Percentiles rank a stretch among this genome's conserved stretches.
Conservation (phyloP, 495 filamentous ascomycete genomes). For the Cercophora samala region DNA sequence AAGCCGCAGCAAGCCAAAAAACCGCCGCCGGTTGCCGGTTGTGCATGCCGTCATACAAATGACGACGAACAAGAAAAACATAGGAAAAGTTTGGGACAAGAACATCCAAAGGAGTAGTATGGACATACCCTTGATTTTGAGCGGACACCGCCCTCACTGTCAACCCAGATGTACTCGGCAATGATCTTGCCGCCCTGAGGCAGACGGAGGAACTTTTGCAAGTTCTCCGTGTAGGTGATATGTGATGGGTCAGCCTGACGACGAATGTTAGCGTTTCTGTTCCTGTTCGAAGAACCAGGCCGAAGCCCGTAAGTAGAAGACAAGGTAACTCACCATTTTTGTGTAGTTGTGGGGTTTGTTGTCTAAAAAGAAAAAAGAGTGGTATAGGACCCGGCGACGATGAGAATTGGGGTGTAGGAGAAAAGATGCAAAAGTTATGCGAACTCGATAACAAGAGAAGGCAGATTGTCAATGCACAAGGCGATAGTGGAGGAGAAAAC, state of each 20-base stretch:
- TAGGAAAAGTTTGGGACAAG: constrained; percentile 8
- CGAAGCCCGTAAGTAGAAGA: neutral
- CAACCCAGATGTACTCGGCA: constrained; percentile 95
- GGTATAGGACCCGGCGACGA: neutral
- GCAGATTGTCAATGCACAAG: neutral
- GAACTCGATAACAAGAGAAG: neutral
- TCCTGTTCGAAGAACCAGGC: neutral
- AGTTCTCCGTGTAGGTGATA: constrained; percentile 30
- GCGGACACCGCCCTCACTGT: constrained; percentile 69
- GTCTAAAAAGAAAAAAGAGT: constrained; percentile 5
- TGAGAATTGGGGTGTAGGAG: neutral
- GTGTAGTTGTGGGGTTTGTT: neutral
- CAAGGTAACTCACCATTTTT: constrained; percentile 18
- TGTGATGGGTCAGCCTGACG: constrained; percentile 13
- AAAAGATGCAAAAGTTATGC: neutral
- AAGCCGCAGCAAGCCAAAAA: constrained; percentile 3
- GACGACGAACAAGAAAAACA: constrained; percentile 17
- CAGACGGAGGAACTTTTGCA: constrained; percentile 85
- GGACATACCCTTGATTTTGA: constrained; percentile 87
- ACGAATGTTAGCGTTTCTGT: neutral
- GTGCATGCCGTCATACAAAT: neutral
- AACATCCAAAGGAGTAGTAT: constrained; percentile 17
- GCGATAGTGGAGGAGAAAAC: constrained; percentile 7
- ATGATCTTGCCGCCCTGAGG: constrained; percentile 77
- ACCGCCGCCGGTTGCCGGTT: neutral